Conservation (phyloP, 2,329 filamentous ascomycete species). For the Aspergillus aculeatinus region DNA sequence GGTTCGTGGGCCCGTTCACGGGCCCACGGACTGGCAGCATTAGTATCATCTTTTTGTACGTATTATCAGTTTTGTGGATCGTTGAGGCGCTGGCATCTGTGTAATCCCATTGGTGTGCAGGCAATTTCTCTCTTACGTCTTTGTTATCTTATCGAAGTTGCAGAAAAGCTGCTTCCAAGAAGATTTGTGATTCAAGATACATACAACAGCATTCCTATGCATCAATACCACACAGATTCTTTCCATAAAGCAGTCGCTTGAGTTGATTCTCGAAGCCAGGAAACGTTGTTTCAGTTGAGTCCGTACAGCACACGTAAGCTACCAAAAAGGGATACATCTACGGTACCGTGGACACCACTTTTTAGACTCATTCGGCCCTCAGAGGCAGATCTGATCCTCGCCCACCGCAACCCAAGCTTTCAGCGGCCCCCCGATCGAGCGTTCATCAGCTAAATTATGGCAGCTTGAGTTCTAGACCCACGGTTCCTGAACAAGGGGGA, state of each 20-base stretch:
- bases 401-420: slow-evolving; percentile 6
- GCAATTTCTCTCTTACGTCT: slow-evolving; percentile 4
- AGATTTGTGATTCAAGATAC: slow-evolving; percentile 10
- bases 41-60: slow-evolving; percentile 6
- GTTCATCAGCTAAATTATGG: slow-evolving; percentile 14
- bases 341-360: not conserved
- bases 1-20: not conserved
- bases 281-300: too few species aligned
- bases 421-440: slow-evolving; percentile 3
- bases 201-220: not conserved
- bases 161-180: not conserved
- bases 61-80: not conserved
- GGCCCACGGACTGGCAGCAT: slow-evolving; percentile 10
- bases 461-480: slow-evolving; percentile 30
- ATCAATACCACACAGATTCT: not conserved
- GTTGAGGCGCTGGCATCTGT: slow-evolving; percentile 1
- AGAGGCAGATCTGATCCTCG: not conserved
- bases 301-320: not conserved
- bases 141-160: not conserved
- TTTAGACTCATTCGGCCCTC: not conserved
- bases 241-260: not conserved
- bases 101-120: not conserved
- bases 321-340: not conserved
- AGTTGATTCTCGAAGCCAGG: not conserved
- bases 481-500: slow-evolving; percentile 18